Percentiles rank a stretch among this genome's conserved stretches.
Conservation (phyloP, 768 basidiomycete species). For the Imleria badia region DNA sequence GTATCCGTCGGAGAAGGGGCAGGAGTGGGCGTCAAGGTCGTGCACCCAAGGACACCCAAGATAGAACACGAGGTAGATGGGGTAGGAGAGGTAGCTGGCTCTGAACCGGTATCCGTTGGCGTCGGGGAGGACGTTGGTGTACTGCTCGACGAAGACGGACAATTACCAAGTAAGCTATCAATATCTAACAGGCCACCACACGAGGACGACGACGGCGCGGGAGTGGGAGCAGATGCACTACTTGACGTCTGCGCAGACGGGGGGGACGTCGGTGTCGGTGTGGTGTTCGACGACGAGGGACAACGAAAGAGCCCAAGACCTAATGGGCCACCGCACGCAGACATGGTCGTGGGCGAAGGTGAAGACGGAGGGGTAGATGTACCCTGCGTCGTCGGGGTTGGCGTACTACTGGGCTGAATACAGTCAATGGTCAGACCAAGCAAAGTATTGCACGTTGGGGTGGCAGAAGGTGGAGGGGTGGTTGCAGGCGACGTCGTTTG, state of each 20-base stretch:
- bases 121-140: no score
- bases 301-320: not conserved
- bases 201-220: no score
- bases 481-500: not conserved
- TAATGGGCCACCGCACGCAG: slow-evolving; percentile 7
- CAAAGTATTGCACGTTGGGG: not conserved
- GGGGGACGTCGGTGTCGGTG: no score
- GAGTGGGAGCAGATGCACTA: no score
- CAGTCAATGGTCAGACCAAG: not conserved
- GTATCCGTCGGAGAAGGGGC: not conserved
- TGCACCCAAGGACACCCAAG: slow-evolving; percentile 17
- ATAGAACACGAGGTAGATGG: slow-evolving; percentile 18
- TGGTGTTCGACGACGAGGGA: no score
- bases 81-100: not conserved
- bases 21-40: not conserved
- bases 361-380: not conserved
- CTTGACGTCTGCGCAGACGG: no score
- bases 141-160: not conserved
- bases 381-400: not conserved
- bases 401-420: not conserved
- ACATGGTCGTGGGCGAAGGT: not conserved
- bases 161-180: not conserved
- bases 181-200: no score
- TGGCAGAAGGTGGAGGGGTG: not conserved
- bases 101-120: not conserved